Base-by-base conservation (phyloP, 2,329 filamentous ascomycete species). In the Phialophora tarda region DNA sequence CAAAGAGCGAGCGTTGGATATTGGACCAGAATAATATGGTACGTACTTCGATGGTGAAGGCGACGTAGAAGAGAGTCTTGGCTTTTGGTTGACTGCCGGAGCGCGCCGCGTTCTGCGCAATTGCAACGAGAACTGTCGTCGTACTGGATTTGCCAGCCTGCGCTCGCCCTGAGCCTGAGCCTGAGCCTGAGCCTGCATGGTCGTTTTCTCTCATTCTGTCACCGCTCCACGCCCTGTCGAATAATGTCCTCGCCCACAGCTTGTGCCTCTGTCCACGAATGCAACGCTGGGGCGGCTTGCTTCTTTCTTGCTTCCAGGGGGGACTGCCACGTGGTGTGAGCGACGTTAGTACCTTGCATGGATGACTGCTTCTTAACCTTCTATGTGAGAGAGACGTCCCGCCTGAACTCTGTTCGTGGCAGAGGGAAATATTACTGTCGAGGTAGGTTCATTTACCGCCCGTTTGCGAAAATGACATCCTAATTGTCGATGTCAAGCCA, bases 311-410 rank as follows among this genome's bases (percentile, higher is more conserved):
- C 4, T 21, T 11, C 28, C 17, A 53, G 10, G 21, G 3, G 21
- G 21, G 3, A 26, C 24, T 11, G 53, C 53, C 53, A 55, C 53
- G 53, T 55, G 53, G 53, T 32, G 53, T 34, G 53, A 32, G 53
- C 12, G 26, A 24, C 24, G n/a, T 55, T 55, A 55, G 53, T 30
- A 32, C 53, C 53, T 34, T 55, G 53, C 53, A 55, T 55, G 23
- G 8, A n/a, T 55, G 53, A 21, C 57, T 50, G 44, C 2, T 21
- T 21, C n/a, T 44, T n/a, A 44, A n/a, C 38, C 17, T 44, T 44
- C 1, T 17, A 47, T 50, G 4, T 6, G n/a, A 44, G 21, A 44
- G 47, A 23, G 2, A 21, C 34, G 14, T 28, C n/a, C 12, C 1
- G 23, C 23, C 38, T 26, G 17, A 24, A 24, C 8, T n/a, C 17